These are phyloP conservation scores for Pseudevernia furfuracea DNA, from an alignment of 495 filamentous ascomycete species.

Conservation along the genomic window DNA sequence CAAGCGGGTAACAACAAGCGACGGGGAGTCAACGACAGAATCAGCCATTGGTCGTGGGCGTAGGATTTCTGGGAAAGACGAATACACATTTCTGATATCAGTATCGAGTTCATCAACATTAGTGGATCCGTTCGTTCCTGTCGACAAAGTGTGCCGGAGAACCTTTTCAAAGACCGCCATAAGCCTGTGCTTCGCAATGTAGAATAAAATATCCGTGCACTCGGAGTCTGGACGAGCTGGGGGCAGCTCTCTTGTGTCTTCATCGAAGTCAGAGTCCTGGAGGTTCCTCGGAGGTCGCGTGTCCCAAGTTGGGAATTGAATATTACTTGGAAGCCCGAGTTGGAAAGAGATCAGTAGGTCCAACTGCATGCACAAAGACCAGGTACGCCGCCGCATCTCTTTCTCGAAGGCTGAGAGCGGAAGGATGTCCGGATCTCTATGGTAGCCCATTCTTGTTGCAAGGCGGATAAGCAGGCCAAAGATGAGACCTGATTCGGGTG, in stretches of 20 bases:
- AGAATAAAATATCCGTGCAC: slow-evolving; percentile 34
- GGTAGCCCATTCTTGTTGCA: slow-evolving; percentile 42
- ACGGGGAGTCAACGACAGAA: slow-evolving; percentile 34
- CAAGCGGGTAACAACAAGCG: slow-evolving; percentile 32
- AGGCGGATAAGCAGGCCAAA: slow-evolving; percentile 36
- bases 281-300: slow-evolving; percentile 39
- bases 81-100: slow-evolving; percentile 28
- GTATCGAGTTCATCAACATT: slow-evolving; percentile 36
- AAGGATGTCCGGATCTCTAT: slow-evolving; percentile 38
- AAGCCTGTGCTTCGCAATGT: slow-evolving; percentile 36
- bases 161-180: slow-evolving; percentile 41
- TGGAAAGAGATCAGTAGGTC: slow-evolving; percentile 41
- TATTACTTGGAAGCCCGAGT: slow-evolving; percentile 39
- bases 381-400: slow-evolving; percentile 42
- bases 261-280: slow-evolving; percentile 39
- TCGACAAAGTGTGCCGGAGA: slow-evolving; percentile 28
- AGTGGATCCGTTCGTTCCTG: slow-evolving; percentile 28
- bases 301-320: slow-evolving; percentile 40
- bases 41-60: slow-evolving; percentile 29
- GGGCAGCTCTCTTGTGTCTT: slow-evolving; percentile 33
- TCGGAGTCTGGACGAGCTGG: slow-evolving; percentile 34
- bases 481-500: slow-evolving; percentile 34
- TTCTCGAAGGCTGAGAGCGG: slow-evolving; percentile 36
- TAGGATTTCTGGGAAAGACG: slow-evolving; percentile 30
- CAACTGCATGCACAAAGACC: slow-evolving; percentile 35